phyloP scores from a whole-genome alignment of 108 stramenopile species.

The Cylindrotheca fusiformis region DNA sequence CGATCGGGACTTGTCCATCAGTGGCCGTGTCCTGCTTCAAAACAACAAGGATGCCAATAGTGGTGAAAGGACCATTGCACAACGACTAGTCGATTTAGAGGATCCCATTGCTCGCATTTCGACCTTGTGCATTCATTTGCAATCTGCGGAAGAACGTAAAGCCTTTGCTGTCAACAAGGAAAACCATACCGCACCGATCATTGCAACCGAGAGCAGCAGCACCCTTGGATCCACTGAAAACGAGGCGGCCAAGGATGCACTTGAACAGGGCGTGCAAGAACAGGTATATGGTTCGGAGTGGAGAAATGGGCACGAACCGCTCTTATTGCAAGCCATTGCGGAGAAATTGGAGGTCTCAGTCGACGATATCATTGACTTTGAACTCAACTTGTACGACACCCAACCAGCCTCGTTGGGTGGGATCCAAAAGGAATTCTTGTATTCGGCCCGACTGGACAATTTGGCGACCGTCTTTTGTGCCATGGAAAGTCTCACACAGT shows the following conservation, averaged over 20 bases:
- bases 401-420: conserved; percentile 92
- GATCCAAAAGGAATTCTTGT: conserved; percentile 85
- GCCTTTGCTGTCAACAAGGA: conserved; percentile 87
- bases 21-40: conserved; percentile 59
- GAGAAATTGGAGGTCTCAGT: conserved; percentile 59
- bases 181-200: conserved; percentile 81
- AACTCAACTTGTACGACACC: conserved; percentile 90
- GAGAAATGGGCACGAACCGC: conserved; percentile 78
- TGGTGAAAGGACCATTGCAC: conserved; percentile 34
- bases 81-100: conserved; percentile 59
- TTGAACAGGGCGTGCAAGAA: conserved; percentile 46
- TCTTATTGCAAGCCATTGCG: conserved; percentile 80
- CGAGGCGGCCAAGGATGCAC: conserved; percentile 12
- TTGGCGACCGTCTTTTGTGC: conserved; percentile 84
- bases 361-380: conserved; percentile 90
- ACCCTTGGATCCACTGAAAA: conserved; percentile 13
- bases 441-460: conserved; percentile 93
- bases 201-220: conserved; percentile 58
- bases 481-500: conserved; percentile 54
- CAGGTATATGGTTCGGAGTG: conserved; percentile 59
- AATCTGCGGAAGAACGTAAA: conserved; percentile 78
- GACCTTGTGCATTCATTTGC: conserved; percentile 91
- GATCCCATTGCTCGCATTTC: conserved; percentile 87
- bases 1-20: conserved; percentile 69
- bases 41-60: conserved; percentile 5